These are phyloP conservation scores for Triticum turgidum DNA, from an alignment of 176 grass and related monocot genomes.

Conservation along the genomic window DNA sequence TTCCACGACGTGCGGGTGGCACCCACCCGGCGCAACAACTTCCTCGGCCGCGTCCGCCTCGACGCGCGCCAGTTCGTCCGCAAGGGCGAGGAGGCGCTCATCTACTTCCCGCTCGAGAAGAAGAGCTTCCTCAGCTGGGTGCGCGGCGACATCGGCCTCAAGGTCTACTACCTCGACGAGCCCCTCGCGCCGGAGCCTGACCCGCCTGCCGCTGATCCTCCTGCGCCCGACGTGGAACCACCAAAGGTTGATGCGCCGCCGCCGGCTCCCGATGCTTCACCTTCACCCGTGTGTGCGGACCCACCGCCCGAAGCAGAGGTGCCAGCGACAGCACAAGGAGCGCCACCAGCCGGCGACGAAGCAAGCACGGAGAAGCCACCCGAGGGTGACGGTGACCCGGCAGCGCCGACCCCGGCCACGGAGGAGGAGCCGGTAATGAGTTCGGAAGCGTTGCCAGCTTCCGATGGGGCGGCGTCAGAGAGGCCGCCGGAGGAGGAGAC, in stretches of 20 bases:
- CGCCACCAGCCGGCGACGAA: neutral
- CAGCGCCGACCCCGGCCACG: neutral
- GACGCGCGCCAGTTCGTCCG: slow-evolving; percentile 72
- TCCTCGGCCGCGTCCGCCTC: slow-evolving; percentile 80
- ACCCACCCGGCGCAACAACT: slow-evolving; percentile 70
- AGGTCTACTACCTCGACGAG: slow-evolving; percentile 74
- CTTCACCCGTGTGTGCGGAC: slow-evolving; percentile 9
- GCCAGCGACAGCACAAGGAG: neutral
- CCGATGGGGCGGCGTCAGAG: neutral
- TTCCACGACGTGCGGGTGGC: slow-evolving; percentile 62
- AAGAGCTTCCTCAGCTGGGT: slow-evolving; percentile 82
- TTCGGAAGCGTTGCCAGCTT: neutral
- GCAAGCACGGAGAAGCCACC: neutral
- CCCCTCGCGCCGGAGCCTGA: slow-evolving; percentile 21
- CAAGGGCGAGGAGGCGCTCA: slow-evolving; percentile 90
- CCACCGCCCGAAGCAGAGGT: neutral
- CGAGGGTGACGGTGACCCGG: slow-evolving; percentile 1
- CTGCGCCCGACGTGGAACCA: neutral
- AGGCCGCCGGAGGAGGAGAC: slow-evolving; percentile 27
- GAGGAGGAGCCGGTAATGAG: slow-evolving; percentile 5
- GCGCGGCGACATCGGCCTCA: slow-evolving; percentile 74
- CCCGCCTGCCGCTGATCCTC: neutral
- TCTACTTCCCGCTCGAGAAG: slow-evolving; percentile 80
- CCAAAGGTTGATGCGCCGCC: neutral
- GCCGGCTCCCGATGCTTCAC: neutral